Conservation (phyloP, 2,329 filamentous ascomycete genomes). For the Geosmithia flava region DNA sequence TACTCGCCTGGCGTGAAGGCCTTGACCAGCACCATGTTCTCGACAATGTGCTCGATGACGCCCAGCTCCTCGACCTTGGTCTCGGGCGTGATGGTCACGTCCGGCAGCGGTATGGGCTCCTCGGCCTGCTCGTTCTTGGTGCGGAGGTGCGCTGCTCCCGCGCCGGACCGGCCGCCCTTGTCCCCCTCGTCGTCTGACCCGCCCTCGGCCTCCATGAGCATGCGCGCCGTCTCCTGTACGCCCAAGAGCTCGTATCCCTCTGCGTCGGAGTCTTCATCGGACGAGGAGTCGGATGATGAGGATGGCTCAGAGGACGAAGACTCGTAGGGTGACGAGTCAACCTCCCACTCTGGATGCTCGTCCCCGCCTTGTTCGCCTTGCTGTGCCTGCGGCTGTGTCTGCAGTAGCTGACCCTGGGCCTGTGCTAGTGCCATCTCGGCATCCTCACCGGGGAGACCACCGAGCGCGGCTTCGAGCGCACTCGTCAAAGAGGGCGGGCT, state of each 20-base stretch:
- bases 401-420: neutral
- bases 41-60: constrained; percentile 62
- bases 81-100: constrained; percentile 63
- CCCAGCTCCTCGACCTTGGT: constrained; percentile 72
- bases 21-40: constrained; percentile 66
- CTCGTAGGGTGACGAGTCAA: constrained; percentile 64
- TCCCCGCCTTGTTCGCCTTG: constrained; percentile 3
- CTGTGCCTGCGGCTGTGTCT: constrained; percentile 3
- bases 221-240: constrained; percentile 69
- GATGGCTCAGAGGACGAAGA: constrained; percentile 48
- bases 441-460: constrained; percentile 16
- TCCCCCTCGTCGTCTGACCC: constrained; percentile 63
- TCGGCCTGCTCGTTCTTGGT: constrained; percentile 72
- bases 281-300: constrained; percentile 45
- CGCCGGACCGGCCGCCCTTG: constrained; percentile 23
- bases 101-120: constrained; percentile 56
- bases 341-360: constrained; percentile 69
- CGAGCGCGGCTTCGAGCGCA: constrained; percentile 30
- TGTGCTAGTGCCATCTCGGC: constrained; percentile 1
- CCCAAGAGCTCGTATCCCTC: constrained; percentile 63
- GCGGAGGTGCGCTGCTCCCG: constrained; percentile 38
- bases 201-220: constrained; percentile 73
- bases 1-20: constrained; percentile 71
- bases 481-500: constrained; percentile 24
- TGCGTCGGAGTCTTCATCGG: constrained; percentile 44